A percentile compares a stretch with the other conserved stretches of the same genome.
phyloP scores from a whole-genome alignment of 1,284 basidiomycete species.

The Polyporus tsugae region DNA sequence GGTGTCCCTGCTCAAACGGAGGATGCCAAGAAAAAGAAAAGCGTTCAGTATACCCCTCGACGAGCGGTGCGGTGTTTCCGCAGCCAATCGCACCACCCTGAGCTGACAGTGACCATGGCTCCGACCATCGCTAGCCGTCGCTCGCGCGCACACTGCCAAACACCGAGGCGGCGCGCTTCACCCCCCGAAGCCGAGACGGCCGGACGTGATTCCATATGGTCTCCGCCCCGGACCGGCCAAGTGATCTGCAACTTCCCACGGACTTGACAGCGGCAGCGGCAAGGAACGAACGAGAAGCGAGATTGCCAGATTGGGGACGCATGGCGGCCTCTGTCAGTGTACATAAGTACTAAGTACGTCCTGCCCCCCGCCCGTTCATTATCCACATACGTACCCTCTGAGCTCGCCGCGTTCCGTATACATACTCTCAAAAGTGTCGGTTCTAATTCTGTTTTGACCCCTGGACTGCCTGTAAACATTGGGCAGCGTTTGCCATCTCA shows the following conservation, averaged over 20 bases:
- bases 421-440: neutral
- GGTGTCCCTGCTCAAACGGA: neutral
- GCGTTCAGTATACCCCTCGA: constrained; percentile 14
- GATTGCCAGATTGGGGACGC: neutral
- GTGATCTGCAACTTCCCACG: constrained; percentile 27
- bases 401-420: neutral
- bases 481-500: neutral
- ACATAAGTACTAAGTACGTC: no score
- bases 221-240: neutral
- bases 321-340: no score
- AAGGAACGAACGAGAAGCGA: constrained; percentile 16
- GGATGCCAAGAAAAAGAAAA: constrained; percentile 1
- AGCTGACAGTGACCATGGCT: neutral
- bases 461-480: neutral
- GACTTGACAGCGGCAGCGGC: neutral
- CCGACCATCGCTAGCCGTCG: neutral
- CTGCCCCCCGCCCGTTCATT: no score
- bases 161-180: neutral
- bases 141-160: neutral
- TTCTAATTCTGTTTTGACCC: neutral
- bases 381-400: neutral
- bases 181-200: neutral
- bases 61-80: neutral
- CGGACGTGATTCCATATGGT: neutral
- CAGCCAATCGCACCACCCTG: constrained; percentile 8